These are phyloP conservation scores for Clohesyomyces aquaticus DNA, from an alignment of 495 filamentous ascomycete genomes.

Conservation along the genomic window DNA sequence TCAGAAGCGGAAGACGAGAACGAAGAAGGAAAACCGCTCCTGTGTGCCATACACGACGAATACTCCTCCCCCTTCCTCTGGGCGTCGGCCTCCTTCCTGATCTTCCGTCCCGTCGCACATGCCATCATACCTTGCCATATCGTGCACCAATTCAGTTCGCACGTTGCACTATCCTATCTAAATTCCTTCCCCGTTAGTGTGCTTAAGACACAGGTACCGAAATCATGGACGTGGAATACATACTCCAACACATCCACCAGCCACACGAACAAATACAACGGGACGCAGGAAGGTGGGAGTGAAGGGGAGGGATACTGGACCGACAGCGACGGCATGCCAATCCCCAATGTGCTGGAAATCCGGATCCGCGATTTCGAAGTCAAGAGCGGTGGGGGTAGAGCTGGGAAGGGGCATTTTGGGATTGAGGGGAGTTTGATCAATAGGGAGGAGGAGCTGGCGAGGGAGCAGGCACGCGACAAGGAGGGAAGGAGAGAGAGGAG, in stretches of 20 bases:
- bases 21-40: constrained; percentile 48
- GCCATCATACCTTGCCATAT: constrained; percentile 62
- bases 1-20: constrained; percentile 39
- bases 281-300: constrained; percentile 28
- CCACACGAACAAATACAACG: no score
- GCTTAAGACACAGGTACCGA: constrained; percentile 65
- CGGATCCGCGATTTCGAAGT: constrained; percentile 66
- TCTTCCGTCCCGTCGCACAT: constrained; percentile 66
- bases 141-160: constrained; percentile 72
- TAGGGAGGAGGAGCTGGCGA: constrained; percentile 38
- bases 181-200: constrained; percentile 79
- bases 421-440: constrained; percentile 71
- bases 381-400: constrained; percentile 58
- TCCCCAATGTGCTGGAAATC: constrained; percentile 65
- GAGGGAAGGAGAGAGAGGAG: constrained; percentile 7
- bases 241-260: constrained; percentile 2
- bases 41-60: constrained; percentile 64
- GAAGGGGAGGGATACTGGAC: constrained; percentile 62
- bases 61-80: constrained; percentile 71
- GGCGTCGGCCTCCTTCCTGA: constrained; percentile 72
- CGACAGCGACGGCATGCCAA: constrained; percentile 62
- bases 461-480: constrained; percentile 9
- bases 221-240: constrained; percentile 64
- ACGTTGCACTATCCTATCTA: constrained; percentile 70
- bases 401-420: constrained; percentile 64